A percentile compares a stretch with the other conserved stretches of the same genome.
phyloP scores from a whole-genome alignment of 1,284 basidiomycete genomes.

The Cutaneotrichosporon arboriforme region DNA sequence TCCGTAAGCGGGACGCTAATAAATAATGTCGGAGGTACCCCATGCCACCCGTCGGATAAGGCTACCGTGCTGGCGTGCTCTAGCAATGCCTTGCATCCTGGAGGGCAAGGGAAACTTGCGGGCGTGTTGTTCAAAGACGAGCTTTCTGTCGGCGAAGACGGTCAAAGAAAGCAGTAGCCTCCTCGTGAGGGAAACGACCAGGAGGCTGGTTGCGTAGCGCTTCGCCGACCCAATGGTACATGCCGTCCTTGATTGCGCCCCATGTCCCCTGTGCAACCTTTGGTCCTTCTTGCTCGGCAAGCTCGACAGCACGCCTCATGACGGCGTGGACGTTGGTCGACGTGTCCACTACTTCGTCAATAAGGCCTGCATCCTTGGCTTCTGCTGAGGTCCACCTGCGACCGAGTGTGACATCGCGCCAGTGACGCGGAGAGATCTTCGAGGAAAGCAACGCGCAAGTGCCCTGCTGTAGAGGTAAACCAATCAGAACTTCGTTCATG shows the following conservation, averaged over 20 bases:
- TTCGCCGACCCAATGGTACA: conserved; percentile 49
- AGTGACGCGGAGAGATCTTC: conserved; percentile 35
- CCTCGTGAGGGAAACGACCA: neutral
- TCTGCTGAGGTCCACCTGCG: conserved; percentile 73
- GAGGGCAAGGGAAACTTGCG: too few relatives aligned
- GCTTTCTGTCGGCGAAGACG: neutral
- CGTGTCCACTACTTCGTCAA: conserved; percentile 64
- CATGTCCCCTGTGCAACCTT: conserved; percentile 51
- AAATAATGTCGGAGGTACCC: too few relatives aligned
- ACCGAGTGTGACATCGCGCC: conserved; percentile 70
- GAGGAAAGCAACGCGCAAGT: conserved; percentile 55
- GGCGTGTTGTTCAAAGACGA: neutral
- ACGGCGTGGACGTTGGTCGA: conserved; percentile 53
- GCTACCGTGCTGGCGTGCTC: too few relatives aligned
- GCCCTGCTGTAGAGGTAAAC: conserved; percentile 52
- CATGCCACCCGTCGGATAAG: too few relatives aligned
- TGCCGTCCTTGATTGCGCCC: conserved; percentile 50
- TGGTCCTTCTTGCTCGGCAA: conserved; percentile 46
- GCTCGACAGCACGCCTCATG: conserved; percentile 49
- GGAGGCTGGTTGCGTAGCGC: conserved; percentile 21
- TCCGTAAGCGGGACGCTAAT: too few relatives aligned
- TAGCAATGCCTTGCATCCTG: too few relatives aligned
- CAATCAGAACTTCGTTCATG: conserved; percentile 88
- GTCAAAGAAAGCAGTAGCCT: neutral
- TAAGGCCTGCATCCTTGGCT: conserved; percentile 60